These are phyloP conservation scores for Solanum tarapatanum DNA, from an alignment of 257 asterid genomes.

Conservation along the genomic window DNA sequence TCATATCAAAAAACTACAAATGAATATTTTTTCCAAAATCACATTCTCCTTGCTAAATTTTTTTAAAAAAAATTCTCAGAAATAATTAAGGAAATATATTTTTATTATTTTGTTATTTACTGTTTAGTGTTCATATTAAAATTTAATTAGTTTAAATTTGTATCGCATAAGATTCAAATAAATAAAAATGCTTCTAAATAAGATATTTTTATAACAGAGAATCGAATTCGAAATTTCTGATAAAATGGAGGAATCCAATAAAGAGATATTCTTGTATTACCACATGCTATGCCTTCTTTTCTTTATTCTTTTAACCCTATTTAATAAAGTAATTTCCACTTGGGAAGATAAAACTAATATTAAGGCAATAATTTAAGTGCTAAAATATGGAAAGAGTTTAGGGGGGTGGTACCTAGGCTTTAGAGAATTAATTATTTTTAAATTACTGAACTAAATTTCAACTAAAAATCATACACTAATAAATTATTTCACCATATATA, in stretches of 20 bases:
- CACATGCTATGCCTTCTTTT: background rate
- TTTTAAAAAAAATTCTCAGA: background rate
- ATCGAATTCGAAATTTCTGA: background rate
- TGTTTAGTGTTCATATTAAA: too few species aligned
- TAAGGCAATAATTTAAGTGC: background rate
- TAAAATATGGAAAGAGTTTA: background rate
- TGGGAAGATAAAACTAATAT: background rate
- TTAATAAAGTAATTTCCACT: background rate
- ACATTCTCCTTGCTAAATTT: background rate
- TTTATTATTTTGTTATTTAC: too few species aligned
- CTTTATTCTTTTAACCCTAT: background rate
- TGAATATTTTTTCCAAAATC: background rate
- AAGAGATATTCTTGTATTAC: background rate
- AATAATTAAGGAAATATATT: background rate
- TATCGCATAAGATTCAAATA: too few species aligned
- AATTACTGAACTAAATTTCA: background rate
- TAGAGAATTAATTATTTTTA: background rate
- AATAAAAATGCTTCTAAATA: too few species aligned
- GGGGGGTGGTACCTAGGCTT: background rate
- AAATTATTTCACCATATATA: background rate
- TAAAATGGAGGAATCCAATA: background rate
- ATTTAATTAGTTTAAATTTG: too few species aligned
- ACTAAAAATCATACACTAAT: background rate
- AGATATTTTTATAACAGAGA: too few species aligned
- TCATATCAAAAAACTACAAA: background rate